phyloP scores from a whole-genome alignment of 2,329 filamentous ascomycete species.

The Aspergillus novofumigatus region DNA sequence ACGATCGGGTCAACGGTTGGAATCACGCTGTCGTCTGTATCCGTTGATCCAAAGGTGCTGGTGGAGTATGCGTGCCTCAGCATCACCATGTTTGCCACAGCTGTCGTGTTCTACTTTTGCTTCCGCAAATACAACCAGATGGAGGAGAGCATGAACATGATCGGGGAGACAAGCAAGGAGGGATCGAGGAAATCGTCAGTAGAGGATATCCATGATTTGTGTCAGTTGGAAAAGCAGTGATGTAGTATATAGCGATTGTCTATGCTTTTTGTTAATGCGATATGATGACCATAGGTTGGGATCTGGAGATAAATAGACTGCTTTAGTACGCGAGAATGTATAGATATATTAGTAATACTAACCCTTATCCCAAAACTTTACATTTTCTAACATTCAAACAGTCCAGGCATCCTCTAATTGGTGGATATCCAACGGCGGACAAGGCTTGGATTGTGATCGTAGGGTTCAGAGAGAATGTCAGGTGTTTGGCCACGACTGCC shows the following conservation, averaged over 20 bases:
- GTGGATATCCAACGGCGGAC: too few species aligned
- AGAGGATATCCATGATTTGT: neutral
- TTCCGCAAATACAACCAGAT: constrained; percentile 13
- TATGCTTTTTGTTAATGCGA: neutral
- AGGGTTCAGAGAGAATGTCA: too few species aligned
- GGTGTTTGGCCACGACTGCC: too few species aligned
- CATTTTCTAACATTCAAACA: too few species aligned
- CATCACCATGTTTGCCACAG: constrained; percentile 5
- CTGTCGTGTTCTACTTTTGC: constrained; percentile 4
- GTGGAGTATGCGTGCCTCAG: constrained; percentile 10
- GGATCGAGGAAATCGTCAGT: neutral
- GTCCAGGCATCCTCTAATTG: too few species aligned
- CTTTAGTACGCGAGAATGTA: too few species aligned
- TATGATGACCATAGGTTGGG: too few species aligned
- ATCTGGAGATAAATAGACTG: neutral
- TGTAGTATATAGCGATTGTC: neutral
- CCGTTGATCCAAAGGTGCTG: constrained; percentile 12
- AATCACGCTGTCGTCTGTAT: constrained; percentile 8
- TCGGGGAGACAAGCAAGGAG: neutral
- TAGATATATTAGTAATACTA: too few species aligned
- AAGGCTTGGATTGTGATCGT: too few species aligned
- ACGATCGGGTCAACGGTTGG: constrained; percentile 9
- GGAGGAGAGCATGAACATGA: constrained; percentile 13
- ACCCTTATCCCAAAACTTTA: too few species aligned
- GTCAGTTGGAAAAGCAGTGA: neutral